Evolutionary conservation across 441 rosid genomes (phyloP).

Genomic region (Populus hybrid): DNA sequence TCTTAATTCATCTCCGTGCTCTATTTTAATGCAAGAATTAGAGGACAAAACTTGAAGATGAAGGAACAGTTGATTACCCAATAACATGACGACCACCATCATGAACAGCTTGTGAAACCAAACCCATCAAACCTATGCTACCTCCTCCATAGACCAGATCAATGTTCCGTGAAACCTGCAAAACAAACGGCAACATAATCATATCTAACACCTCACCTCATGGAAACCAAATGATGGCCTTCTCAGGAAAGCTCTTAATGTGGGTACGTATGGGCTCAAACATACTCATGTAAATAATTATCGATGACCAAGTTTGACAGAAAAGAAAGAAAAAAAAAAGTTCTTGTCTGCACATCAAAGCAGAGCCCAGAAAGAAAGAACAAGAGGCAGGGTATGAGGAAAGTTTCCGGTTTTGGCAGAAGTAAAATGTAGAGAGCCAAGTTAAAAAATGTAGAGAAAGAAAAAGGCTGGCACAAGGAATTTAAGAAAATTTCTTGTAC

Average conservation of each 20-base stretch:
- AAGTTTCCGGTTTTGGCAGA: conserved; percentile 8
- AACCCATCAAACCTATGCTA: conserved; percentile 95
- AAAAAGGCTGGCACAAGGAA: conserved; percentile 7
- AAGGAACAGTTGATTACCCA: conserved; percentile 47
- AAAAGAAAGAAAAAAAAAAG: conserved; percentile 17
- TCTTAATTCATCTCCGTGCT: conserved; percentile 7
- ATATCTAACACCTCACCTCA: conserved; percentile 17
- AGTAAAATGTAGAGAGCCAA: neutral
- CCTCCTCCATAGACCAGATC: conserved; percentile 97
- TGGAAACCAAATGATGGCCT: neutral
- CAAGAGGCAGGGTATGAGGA: neutral
- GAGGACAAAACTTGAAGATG: neutral
- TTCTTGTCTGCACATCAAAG: conserved; percentile 16
- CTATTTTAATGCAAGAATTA: neutral
- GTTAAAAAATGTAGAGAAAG: conserved; percentile 13
- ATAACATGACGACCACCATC: conserved; percentile 96
- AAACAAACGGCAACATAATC: conserved; percentile 17
- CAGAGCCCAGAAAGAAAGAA: neutral
- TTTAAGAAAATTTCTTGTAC: neutral
- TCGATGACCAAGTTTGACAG: neutral
- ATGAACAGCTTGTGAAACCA: conserved; percentile 91
- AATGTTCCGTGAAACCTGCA: conserved; percentile 84
- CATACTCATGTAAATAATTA: neutral
- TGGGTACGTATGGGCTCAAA: conserved; percentile 11
- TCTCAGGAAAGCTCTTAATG: conserved; percentile 1